Evolutionary conservation across 768 basidiomycete species (phyloP), one percentile per base, ranked within the genome.

Genomic region (Dacryopinax primogenitus): DNA sequence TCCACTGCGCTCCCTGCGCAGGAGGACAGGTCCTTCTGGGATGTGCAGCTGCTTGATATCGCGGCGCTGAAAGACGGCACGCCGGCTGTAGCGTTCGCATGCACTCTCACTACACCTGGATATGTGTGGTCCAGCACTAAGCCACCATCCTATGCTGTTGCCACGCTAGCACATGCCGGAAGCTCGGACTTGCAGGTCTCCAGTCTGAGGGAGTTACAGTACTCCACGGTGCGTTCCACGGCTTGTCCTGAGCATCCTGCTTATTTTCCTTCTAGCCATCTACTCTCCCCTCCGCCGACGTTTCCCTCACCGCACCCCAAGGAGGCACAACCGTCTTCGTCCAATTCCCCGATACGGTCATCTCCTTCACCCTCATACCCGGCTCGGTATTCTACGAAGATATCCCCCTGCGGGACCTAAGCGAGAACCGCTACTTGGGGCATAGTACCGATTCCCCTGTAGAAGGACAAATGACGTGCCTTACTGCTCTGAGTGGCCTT

Each of bases 401-500:
- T 33, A 73, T 78, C 58, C 66, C 72, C 0, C 72, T 78, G 12
- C 72, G 72, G 45, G 72, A 76, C 44, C 39, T 70, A n/a, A 66
- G 67, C n/a, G 67, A 70, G 58, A 74, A 76, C 63, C 74, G 73
- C 4, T 73, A 78, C 70, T 63, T 78, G 62, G 77, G 76, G 71
- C 71, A 1, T 16, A 32, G 12, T 28, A 34, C 51, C 33, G 51
- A 61, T 47, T 37, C 15, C 21, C 3, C 23, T 28, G 39, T 15
- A 36, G 36, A 45, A 58, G 39, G 21, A 2, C 6, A n/a, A 3
- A 23, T 65, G 2, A 64, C 35, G 3, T 37, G 64, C 23, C 34
- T 67, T 3, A 64, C 66, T 6, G 66, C 66, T 1, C 18, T 39
- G 32, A 67, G 63, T 35, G 66, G 66, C 23, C 51, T 67, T 30